A percentile compares a stretch with the other conserved stretches of the same genome.
Conservation (phyloP, 1,284 basidiomycete genomes). For the Gomphus sp. region DNA sequence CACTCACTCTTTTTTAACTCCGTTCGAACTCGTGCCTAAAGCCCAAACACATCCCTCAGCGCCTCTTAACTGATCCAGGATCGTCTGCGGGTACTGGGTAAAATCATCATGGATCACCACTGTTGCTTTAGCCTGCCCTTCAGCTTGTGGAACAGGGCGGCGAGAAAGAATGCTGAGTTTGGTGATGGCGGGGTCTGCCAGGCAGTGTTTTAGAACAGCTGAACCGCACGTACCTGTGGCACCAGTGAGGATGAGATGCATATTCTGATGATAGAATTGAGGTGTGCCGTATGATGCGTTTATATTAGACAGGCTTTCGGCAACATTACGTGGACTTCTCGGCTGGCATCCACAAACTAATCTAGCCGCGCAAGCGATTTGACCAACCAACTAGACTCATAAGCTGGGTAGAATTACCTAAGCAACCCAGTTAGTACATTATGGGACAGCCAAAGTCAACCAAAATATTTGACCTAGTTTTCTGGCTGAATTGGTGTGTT, state of each 20-base stretch:
- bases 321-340: too few relatives aligned
- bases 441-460: too few relatives aligned
- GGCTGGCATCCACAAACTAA: too few relatives aligned
- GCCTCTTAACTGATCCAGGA: slow-evolving; percentile 18
- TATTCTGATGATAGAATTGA: too few relatives aligned
- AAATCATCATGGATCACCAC: slow-evolving; percentile 21
- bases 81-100: slow-evolving; percentile 12
- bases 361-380: too few relatives aligned
- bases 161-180: slow-evolving; percentile 22
- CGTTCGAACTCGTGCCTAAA: slow-evolving; percentile 19
- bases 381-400: too few relatives aligned
- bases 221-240: slow-evolving; percentile 21
- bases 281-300: too few relatives aligned
- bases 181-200: slow-evolving; percentile 17
- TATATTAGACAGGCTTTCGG: too few relatives aligned
- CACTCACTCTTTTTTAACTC: slow-evolving; percentile 17
- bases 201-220: slow-evolving; percentile 18
- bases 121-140: slow-evolving; percentile 16
- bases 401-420: too few relatives aligned
- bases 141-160: slow-evolving; percentile 16
- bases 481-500: too few relatives aligned
- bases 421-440: too few relatives aligned
- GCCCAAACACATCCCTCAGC: slow-evolving; percentile 23
- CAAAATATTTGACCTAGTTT: too few relatives aligned
- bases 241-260: slow-evolving; percentile 23